phyloP scores from a whole-genome alignment of 1,284 basidiomycete genomes.

The Ustilago loliicola region DNA sequence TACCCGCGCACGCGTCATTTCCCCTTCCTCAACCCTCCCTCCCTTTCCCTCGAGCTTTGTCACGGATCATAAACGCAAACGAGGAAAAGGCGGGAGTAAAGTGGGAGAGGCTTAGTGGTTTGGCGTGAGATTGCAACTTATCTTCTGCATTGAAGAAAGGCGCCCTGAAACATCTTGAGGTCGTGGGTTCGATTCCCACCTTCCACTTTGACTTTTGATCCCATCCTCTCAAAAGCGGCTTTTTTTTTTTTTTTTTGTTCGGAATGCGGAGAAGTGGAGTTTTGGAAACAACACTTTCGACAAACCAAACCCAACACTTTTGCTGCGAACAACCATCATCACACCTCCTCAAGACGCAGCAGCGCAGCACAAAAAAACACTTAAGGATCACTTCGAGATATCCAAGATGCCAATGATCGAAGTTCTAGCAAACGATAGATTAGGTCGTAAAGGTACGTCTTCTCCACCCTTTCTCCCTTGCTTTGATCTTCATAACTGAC shows the following conservation, averaged over 20 bases:
- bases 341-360: too few relatives aligned
- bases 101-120: conserved; percentile 64
- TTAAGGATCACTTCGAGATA: not conserved
- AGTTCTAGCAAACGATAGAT: conserved; percentile 96
- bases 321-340: not conserved
- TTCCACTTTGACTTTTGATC: conserved; percentile 46
- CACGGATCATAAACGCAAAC: not conserved
- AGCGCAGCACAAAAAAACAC: too few relatives aligned
- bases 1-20: conserved; percentile 24
- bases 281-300: conserved; percentile 9
- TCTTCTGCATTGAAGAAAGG: conserved; percentile 15
- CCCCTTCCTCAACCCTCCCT: not conserved
- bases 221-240: not conserved
- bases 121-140: conserved; percentile 62
- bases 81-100: not conserved
- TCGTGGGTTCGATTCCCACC: conserved; percentile 63
- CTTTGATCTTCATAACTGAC: not conserved
- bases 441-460: conserved; percentile 88
- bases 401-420: conserved; percentile 73
- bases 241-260: not conserved
- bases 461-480: not conserved
- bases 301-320: not conserved
- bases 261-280: conserved; percentile 31
- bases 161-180: conserved; percentile 49
- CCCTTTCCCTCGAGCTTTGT: not conserved